Evolutionary conservation across 768 basidiomycete genomes (phyloP).

Genomic region (Suillus decipiens): DNA sequence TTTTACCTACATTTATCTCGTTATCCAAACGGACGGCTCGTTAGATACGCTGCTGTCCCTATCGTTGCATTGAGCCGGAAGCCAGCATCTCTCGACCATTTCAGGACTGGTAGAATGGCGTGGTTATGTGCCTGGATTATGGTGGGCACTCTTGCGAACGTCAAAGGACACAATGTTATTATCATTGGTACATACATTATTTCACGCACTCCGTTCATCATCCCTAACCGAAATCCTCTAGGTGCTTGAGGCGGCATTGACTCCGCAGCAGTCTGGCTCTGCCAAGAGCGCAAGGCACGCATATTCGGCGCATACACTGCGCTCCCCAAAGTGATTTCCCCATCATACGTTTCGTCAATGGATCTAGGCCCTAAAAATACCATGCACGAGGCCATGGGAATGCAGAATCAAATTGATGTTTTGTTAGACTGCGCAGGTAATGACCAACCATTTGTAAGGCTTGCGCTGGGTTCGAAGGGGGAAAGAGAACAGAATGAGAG

Average conservation of each 20-base stretch:
- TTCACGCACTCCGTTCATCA: no score
- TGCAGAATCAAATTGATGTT: no score
- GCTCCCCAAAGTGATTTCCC: conserved; percentile 24
- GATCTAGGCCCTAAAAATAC: no score
- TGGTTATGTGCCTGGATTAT: conserved; percentile 41
- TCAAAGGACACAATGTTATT: conserved; percentile 34
- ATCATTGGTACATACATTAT: conserved; percentile 28
- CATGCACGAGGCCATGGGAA: no score
- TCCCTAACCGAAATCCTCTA: conserved; percentile 15
- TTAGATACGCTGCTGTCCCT: conserved; percentile 32
- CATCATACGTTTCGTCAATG: conserved; percentile 31
- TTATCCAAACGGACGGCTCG: neutral
- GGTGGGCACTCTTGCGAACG: conserved; percentile 34
- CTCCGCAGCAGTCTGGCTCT: conserved; percentile 35
- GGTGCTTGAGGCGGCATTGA: conserved; percentile 38
- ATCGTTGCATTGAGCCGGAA: conserved; percentile 32
- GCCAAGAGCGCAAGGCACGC: conserved; percentile 32
- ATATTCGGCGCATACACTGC: conserved; percentile 38
- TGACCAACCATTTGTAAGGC: no score
- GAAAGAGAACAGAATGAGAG: no score
- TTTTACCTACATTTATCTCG: neutral
- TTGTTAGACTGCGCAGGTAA: no score
- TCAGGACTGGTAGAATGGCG: conserved; percentile 32
- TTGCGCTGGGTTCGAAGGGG: no score
- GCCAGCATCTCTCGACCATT: conserved; percentile 26